phyloP scores from a whole-genome alignment of 2,329 filamentous ascomycete genomes.

The Macrophomina pseudophaseolina region DNA sequence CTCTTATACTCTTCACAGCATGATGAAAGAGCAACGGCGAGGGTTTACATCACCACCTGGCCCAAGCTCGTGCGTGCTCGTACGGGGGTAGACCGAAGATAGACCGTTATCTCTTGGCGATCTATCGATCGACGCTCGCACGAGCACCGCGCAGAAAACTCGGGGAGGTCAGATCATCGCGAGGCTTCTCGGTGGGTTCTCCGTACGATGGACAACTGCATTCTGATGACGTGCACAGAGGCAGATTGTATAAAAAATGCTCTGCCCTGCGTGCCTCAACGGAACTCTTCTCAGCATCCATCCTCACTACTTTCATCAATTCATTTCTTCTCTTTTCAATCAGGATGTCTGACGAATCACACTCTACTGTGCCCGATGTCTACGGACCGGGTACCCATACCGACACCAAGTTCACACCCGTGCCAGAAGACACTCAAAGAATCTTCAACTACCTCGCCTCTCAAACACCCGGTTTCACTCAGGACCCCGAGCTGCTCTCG shows the following conservation, averaged over 20 bases:
- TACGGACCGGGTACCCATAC: slow-evolving; percentile 51
- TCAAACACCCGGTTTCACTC: slow-evolving; percentile 48
- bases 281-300: neutral
- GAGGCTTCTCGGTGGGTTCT: slow-evolving; percentile 1
- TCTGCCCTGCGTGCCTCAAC: neutral
- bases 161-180: neutral
- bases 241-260: neutral
- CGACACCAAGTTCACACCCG: slow-evolving; percentile 45
- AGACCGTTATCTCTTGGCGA: slow-evolving; percentile 24
- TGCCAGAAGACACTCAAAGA: slow-evolving; percentile 45
- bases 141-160: slow-evolving; percentile 18
- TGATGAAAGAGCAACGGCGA: neutral
- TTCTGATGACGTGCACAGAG: slow-evolving; percentile 1
- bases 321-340: neutral
- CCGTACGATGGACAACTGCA: neutral
- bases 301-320: neutral
- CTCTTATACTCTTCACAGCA: neutral
- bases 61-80: neutral
- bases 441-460: slow-evolving; percentile 47
- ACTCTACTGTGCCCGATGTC: slow-evolving; percentile 26
- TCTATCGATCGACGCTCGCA: slow-evolving; percentile 7
- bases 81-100: neutral
- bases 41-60: slow-evolving; percentile 10
- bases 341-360: slow-evolving; percentile 11
- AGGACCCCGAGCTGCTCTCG: slow-evolving; percentile 39